Percentiles rank a stretch among this genome's conserved stretches.
phyloP scores from a whole-genome alignment of 306 rosid species.

The Citrullus amarus region DNA sequence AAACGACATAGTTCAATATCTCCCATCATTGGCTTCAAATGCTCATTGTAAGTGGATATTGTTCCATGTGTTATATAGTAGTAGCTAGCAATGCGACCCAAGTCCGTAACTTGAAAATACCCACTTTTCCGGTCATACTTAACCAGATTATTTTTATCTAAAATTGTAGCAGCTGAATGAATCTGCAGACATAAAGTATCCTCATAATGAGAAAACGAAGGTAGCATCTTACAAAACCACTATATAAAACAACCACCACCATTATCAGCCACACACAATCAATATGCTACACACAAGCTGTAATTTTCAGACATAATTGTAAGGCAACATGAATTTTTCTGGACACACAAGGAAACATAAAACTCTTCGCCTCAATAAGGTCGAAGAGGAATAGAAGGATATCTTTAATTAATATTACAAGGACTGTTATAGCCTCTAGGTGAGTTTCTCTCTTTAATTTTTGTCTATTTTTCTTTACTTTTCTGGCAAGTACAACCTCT shows the following conservation, averaged over 20 bases:
- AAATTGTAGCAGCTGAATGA: conserved; percentile 77
- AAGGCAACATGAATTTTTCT: background rate
- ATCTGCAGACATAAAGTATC: conserved; percentile 37
- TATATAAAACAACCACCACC: background rate
- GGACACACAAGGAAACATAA: background rate
- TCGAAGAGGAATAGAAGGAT: background rate
- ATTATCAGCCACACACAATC: background rate
- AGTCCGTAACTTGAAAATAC: conserved; percentile 87
- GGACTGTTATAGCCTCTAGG: background rate
- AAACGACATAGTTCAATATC: conserved; percentile 83
- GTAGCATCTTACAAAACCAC: background rate
- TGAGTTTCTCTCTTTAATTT: background rate
- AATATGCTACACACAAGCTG: background rate
- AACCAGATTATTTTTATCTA: conserved; percentile 75
- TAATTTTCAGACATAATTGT: background rate
- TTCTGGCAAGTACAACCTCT: background rate
- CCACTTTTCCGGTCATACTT: conserved; percentile 95
- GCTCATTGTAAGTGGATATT: conserved; percentile 84
- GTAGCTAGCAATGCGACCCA: conserved; percentile 97
- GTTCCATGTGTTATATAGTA: conserved; percentile 92
- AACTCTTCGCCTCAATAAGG: background rate
- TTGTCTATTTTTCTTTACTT: background rate
- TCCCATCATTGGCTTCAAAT: conserved; percentile 94
- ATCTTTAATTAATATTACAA: background rate
- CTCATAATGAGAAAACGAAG: background rate